Percentiles rank a stretch among this genome's conserved stretches.
phyloP scores from a whole-genome alignment of 257 asterid genomes.

The Linaria vulgaris region DNA sequence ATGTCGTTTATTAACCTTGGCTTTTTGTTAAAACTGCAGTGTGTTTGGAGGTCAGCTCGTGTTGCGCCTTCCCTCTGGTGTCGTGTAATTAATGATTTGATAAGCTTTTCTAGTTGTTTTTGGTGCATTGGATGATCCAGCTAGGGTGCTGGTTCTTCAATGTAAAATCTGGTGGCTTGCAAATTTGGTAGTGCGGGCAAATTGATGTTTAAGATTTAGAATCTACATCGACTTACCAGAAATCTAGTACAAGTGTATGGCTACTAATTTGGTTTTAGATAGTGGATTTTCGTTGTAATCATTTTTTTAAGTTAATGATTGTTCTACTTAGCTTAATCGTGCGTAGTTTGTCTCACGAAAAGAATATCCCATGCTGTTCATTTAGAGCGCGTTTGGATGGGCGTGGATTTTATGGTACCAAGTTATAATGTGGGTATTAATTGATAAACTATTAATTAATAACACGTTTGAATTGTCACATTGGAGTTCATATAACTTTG shows the following conservation, averaged over 20 bases:
- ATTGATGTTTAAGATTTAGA: slow-evolving; percentile 17
- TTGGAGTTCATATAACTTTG: too few relatives aligned
- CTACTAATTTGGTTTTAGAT: slow-evolving; percentile 31
- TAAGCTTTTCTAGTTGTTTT: slow-evolving; percentile 1
- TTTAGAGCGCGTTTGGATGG: too few relatives aligned
- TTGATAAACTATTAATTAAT: too few relatives aligned
- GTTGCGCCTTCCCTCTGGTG: slow-evolving; percentile 80
- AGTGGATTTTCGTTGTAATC: slow-evolving; percentile 26
- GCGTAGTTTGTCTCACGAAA: too few relatives aligned
- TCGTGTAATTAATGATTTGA: slow-evolving; percentile 38
- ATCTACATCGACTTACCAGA: slow-evolving; percentile 21
- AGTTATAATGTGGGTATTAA: too few relatives aligned
- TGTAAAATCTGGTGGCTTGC: slow-evolving; percentile 18
- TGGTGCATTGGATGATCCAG: background rate
- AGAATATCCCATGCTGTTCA: too few relatives aligned
- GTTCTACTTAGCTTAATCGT: slow-evolving; percentile 16
- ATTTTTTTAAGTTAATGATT: slow-evolving; percentile 11
- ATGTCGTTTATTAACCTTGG: slow-evolving; percentile 8
- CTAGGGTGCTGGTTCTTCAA: slow-evolving; percentile 11
- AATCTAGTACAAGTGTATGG: slow-evolving; percentile 10
- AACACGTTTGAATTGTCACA: too few relatives aligned
- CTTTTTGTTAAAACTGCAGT: slow-evolving; percentile 43
- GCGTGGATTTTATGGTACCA: too few relatives aligned
- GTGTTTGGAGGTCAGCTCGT: slow-evolving; percentile 78
- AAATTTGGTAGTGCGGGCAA: slow-evolving; percentile 27